A percentile compares a stretch with the other conserved stretches of the same genome.
Conservation (phyloP, 2,329 filamentous ascomycete species). For the Pseudogymnoascus sp. region DNA sequence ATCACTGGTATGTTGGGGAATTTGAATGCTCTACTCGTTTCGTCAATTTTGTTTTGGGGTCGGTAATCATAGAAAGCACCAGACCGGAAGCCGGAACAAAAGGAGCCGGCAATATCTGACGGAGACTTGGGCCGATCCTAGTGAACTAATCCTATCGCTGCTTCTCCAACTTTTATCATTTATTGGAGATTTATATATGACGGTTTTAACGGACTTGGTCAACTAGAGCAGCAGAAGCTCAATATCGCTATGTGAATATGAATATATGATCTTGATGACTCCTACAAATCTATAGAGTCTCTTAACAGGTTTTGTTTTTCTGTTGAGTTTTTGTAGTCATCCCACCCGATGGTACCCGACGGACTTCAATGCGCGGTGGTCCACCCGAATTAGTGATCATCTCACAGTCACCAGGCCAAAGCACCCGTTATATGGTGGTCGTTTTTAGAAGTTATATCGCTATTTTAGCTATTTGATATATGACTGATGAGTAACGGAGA, state of each 20-base stretch:
- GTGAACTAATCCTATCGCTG: neutral
- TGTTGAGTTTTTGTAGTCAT: neutral
- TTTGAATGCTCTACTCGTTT: neutral
- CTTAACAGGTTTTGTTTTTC: conserved; percentile 7
- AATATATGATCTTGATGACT: neutral
- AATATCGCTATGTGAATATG: neutral
- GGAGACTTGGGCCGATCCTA: neutral
- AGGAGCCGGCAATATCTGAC: neutral
- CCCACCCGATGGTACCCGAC: neutral
- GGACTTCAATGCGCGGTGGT: conserved; percentile 3
- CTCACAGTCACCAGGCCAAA: neutral
- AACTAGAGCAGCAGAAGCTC: neutral
- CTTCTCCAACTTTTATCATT: conserved; percentile 5
- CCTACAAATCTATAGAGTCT: neutral
- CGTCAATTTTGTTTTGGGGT: conserved; percentile 8
- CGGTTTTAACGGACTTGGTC: neutral
- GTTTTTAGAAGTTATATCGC: neutral
- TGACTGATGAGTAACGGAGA: neutral
- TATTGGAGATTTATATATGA: conserved; percentile 4
- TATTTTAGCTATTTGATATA: neutral
- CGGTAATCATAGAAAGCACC: neutral
- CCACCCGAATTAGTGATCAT: neutral
- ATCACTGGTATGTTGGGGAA: neutral
- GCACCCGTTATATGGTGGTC: neutral
- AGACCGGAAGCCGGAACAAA: conserved; percentile 7